Evolutionary conservation across 2,329 filamentous ascomycete genomes (phyloP).

Genomic region (Arthrobotrys sinensis): DNA sequence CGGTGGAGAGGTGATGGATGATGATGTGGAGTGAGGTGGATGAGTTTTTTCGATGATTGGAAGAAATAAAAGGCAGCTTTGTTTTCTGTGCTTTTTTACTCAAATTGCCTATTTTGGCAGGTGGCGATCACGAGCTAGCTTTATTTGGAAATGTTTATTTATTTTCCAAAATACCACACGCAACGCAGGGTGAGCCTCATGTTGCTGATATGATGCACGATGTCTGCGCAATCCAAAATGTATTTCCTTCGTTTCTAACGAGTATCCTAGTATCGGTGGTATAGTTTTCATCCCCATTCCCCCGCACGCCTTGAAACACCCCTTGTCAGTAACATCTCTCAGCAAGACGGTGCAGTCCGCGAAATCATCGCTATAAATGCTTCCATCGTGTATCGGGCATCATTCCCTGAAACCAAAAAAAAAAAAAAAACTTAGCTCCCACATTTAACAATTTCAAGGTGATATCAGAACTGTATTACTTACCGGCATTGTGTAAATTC

Average conservation of each 20-base stretch:
- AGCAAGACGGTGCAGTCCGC: slow-evolving; percentile 49
- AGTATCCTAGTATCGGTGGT: too few species aligned
- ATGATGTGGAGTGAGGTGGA: slow-evolving; percentile 56
- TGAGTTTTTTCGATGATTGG: slow-evolving; percentile 43
- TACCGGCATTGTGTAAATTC: slow-evolving; percentile 83
- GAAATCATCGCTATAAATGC: slow-evolving; percentile 78
- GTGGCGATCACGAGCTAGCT: slow-evolving; percentile 40
- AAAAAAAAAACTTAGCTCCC: slow-evolving; percentile 11
- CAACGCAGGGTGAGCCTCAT: too few species aligned
- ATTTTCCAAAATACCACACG: neutral
- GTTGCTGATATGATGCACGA: too few species aligned
- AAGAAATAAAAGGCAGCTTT: slow-evolving; percentile 35
- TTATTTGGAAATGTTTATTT: neutral
- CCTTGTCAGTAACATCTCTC: too few species aligned
- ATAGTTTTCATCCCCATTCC: too few species aligned
- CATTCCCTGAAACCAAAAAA: slow-evolving; percentile 74
- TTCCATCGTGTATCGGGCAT: slow-evolving; percentile 84
- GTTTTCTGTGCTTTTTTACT: slow-evolving; percentile 46
- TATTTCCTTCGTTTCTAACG: too few species aligned
- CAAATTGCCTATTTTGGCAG: neutral
- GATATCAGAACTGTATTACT: too few species aligned
- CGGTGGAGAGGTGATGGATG: slow-evolving; percentile 49
- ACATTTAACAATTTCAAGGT: too few species aligned
- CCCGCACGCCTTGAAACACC: too few species aligned
- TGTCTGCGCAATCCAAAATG: too few species aligned